Conservation (phyloP, 2,329 filamentous ascomycete genomes). For the Xylariomycetidae sp. region DNA sequence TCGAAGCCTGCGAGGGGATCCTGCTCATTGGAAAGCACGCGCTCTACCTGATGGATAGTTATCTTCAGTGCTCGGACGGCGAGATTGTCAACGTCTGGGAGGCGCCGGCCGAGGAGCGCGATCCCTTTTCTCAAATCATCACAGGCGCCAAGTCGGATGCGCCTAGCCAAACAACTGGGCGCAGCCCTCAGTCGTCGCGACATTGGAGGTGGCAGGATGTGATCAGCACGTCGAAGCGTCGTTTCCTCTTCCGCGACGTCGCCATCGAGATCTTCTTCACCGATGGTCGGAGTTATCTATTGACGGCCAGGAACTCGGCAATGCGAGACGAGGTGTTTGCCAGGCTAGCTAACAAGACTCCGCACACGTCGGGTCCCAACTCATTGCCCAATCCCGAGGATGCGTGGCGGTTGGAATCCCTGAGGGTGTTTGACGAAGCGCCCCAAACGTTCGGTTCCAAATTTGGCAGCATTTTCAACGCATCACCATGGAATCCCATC, state of each 20-base stretch:
- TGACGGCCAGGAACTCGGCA: conserved; percentile 72
- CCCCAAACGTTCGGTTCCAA: conserved; percentile 70
- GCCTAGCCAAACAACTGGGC: conserved; percentile 53
- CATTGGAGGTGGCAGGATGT: conserved; percentile 94
- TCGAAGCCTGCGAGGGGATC: conserved; percentile 90
- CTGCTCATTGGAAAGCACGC: conserved; percentile 88
- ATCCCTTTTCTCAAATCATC: conserved; percentile 93
- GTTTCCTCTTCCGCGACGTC: conserved; percentile 92
- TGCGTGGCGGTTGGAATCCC: conserved; percentile 81
- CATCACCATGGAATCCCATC: conserved; percentile 72
- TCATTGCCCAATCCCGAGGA: conserved; percentile 75
- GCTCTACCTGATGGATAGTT: conserved; percentile 92
- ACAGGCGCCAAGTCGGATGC: conserved; percentile 59
- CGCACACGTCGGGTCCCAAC: conserved; percentile 67
- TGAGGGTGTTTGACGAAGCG: conserved; percentile 59
- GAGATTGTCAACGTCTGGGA: conserved; percentile 97
- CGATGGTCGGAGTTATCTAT: conserved; percentile 87
- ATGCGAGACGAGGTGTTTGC: conserved; percentile 75
- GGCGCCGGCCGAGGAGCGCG: conserved; percentile 83
- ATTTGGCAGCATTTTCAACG: conserved; percentile 87
- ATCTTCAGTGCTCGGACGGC: conserved; percentile 89
- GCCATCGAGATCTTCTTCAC: conserved; percentile 97
- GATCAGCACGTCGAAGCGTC: conserved; percentile 90
- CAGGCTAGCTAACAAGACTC: conserved; percentile 71
- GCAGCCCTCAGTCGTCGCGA: conserved; percentile 70